phyloP scores from a whole-genome alignment of 2,329 filamentous ascomycete genomes.

The Nemania diffusa region DNA sequence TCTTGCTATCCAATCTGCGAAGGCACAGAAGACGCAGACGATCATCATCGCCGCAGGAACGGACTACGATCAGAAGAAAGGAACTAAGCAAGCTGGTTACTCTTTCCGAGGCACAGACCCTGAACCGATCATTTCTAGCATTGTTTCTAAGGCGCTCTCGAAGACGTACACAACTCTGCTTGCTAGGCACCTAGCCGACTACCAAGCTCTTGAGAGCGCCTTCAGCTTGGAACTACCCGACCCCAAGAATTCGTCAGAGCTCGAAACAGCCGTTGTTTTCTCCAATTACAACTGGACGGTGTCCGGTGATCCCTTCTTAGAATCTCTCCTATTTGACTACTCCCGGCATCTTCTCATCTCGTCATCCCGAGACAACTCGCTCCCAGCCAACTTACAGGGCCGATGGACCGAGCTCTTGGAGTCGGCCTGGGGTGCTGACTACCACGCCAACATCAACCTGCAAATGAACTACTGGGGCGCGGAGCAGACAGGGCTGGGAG shows the following conservation, averaged over 20 bases:
- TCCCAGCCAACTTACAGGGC: conserved; percentile 68
- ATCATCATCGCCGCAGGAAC: conserved; percentile 59
- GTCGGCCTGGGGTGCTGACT: conserved; percentile 64
- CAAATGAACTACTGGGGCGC: conserved; percentile 71
- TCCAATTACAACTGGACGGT: conserved; percentile 46
- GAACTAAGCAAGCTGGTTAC: conserved; percentile 55
- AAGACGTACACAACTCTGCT: conserved; percentile 50
- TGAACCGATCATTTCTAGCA: conserved; percentile 49
- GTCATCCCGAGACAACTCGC: conserved; percentile 60
- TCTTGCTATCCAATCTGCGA: conserved; percentile 46
- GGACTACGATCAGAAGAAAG: conserved; percentile 62
- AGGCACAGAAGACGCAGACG: conserved; percentile 44
- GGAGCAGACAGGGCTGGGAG: conserved; percentile 62
- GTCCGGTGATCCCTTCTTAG: conserved; percentile 62
- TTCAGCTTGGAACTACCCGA: conserved; percentile 61
- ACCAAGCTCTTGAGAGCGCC: conserved; percentile 49
- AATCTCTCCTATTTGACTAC: conserved; percentile 64
- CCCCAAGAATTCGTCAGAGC: conserved; percentile 51
- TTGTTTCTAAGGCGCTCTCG: conserved; percentile 48
- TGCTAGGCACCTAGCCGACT: conserved; percentile 55
- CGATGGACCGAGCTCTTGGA: conserved; percentile 59
- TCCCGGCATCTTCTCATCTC: conserved; percentile 65
- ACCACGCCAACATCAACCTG: conserved; percentile 68
- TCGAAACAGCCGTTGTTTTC: conserved; percentile 53
- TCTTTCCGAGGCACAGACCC: conserved; percentile 63